Percentiles rank a stretch among this genome's conserved stretches.
These are phyloP conservation scores for Vitis rupestris DNA, from an alignment of 164 flowering plant species.

Conservation along the genomic window DNA sequence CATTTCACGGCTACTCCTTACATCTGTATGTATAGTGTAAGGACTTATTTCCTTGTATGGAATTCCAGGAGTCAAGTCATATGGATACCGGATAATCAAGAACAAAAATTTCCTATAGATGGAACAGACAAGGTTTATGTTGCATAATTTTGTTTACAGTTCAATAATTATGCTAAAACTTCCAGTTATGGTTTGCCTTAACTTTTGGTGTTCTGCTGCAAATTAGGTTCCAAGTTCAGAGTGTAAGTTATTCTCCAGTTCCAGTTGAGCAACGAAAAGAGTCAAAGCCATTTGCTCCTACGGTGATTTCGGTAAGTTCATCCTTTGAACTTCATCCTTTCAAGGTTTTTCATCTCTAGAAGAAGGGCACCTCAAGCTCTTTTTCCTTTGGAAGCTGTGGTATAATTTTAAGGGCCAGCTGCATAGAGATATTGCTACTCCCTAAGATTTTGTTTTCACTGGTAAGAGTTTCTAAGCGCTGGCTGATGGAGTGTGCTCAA, in stretches of 20 bases:
- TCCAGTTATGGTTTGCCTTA: not conserved
- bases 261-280: conserved; percentile 65
- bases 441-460: no score
- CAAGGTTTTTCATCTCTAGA: no score
- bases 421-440: no score
- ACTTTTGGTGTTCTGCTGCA: conserved; percentile 29
- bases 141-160: not conserved
- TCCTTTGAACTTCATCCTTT: not conserved
- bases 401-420: no score
- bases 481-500: no score
- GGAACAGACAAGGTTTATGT: conserved; percentile 52
- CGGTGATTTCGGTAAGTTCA: conserved; percentile 74
- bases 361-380: no score
- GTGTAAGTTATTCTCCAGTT: conserved; percentile 61
- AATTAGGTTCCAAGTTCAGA: conserved; percentile 69
- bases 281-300: conserved; percentile 84
- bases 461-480: no score
- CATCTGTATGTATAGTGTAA: not conserved
- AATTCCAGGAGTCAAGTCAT: conserved; percentile 36
- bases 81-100: conserved; percentile 61
- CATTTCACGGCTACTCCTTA: no score
- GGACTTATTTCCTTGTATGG: not conserved
- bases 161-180: no score
- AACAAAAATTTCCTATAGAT: conserved; percentile 35
- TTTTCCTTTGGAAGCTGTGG: no score